Evolutionary conservation across 2,329 filamentous ascomycete species (phyloP).

Genomic region (Bipolaris zeicola): DNA sequence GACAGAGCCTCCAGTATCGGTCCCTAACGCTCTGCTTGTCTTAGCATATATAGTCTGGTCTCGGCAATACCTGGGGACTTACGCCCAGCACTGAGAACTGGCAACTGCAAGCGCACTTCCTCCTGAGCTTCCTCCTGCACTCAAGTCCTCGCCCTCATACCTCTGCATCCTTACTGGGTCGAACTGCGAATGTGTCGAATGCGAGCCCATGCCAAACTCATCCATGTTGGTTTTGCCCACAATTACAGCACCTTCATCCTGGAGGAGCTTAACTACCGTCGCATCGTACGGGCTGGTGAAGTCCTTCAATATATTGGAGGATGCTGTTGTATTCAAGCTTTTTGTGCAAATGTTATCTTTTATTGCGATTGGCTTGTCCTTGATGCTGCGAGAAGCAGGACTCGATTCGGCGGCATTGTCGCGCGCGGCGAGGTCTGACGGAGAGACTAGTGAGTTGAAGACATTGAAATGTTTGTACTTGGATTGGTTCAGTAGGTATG

Average conservation of each 20-base stretch:
- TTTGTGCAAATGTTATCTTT: constrained; percentile 60
- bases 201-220: constrained; percentile 94
- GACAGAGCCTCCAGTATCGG: constrained; percentile 91
- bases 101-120: constrained; percentile 88
- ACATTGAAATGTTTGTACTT: constrained; percentile 46
- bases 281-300: constrained; percentile 81
- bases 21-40: constrained; percentile 71
- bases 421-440: constrained; percentile 29
- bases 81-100: constrained; percentile 64
- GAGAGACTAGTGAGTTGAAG: constrained; percentile 39
- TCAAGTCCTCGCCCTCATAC: constrained; percentile 53
- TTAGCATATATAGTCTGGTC: constrained; percentile 20
- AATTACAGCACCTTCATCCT: constrained; percentile 65
- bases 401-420: constrained; percentile 24
- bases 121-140: constrained; percentile 71
- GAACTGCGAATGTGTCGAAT: constrained; percentile 71
- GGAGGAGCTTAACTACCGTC: constrained; percentile 74
- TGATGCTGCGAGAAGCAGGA: neutral
- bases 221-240: constrained; percentile 90
- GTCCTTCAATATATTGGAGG: constrained; percentile 70
- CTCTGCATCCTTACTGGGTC: constrained; percentile 61
- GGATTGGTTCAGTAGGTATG: constrained; percentile 43
- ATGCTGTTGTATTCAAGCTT: constrained; percentile 72
- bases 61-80: constrained; percentile 34
- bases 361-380: constrained; percentile 43